These are phyloP conservation scores for Mortierella alpina DNA, from an alignment of 192 early-diverging fungal species.

Conservation along the genomic window DNA sequence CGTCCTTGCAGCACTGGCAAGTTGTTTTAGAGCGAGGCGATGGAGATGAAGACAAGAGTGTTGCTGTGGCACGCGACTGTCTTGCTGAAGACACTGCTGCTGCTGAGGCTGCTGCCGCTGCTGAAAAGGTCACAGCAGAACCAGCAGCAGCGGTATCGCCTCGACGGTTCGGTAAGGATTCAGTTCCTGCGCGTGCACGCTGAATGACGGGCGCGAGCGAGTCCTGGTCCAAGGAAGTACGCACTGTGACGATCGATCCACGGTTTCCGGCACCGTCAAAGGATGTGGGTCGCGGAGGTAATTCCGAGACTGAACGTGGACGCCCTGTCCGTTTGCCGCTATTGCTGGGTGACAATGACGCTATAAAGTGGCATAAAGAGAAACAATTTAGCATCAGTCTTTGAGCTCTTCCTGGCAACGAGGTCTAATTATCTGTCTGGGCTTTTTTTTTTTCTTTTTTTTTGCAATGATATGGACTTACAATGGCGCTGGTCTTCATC, in stretches of 20 bases:
- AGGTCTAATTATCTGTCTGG: too few relatives aligned
- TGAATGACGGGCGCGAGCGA: background rate
- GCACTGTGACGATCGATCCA: background rate
- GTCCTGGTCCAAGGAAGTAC: conserved; percentile 35
- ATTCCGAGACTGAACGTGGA: conserved; percentile 38
- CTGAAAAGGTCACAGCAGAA: background rate
- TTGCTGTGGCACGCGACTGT: background rate
- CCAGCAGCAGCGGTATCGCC: background rate
- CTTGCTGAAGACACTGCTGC: background rate
- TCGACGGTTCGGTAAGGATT: background rate
- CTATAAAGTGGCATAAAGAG: conserved; percentile 15
- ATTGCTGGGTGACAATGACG: conserved; percentile 12
- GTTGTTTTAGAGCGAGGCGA: conserved; percentile 4
- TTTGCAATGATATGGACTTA: background rate
- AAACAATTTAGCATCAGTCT: background rate
- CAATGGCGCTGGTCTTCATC: conserved; percentile 34
- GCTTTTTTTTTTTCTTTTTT: too few relatives aligned
- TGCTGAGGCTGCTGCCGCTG: background rate
- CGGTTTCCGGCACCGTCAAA: conserved; percentile 25
- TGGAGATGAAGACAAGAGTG: background rate
- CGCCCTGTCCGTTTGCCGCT: conserved; percentile 23
- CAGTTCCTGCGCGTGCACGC: conserved; percentile 12
- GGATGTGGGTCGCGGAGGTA: conserved; percentile 41
- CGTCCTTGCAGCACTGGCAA: conserved; percentile 52
- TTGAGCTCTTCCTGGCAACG: too few relatives aligned